Percentiles rank a stretch among this genome's conserved stretches.
Conservation (phyloP, 2,329 filamentous ascomycete species). For the Raffaelea albimanens region DNA sequence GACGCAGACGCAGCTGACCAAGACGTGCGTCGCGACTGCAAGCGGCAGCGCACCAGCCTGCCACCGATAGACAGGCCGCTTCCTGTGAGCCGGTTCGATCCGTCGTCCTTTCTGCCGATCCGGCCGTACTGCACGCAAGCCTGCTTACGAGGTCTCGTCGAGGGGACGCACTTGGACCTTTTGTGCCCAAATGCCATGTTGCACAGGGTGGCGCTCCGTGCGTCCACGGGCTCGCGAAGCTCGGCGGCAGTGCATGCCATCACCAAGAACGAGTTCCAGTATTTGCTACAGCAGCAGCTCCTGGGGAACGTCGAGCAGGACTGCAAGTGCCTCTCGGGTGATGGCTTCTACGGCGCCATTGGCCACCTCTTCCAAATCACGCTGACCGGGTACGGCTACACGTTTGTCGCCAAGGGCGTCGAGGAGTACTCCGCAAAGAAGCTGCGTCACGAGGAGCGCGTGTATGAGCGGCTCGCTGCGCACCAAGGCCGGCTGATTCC, state of each 20-base stretch:
- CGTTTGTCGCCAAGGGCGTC: constrained; percentile 3
- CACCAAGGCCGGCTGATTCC: constrained; percentile 1
- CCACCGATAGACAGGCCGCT: not conserved
- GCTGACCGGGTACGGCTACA: too few species aligned
- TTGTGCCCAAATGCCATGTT: not conserved
- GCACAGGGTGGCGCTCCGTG: not conserved
- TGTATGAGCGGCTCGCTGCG: not conserved
- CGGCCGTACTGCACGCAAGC: constrained; percentile 3
- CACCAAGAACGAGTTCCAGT: not conserved
- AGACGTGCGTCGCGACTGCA: not conserved
- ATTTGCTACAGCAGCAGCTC: constrained; percentile 1
- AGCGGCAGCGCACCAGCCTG: too few species aligned
- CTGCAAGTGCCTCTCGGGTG: not conserved
- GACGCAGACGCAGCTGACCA: not conserved
- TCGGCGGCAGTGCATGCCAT: not conserved
- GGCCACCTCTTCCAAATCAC: constrained; percentile 1
- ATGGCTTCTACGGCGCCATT: not conserved
- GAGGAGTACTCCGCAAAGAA: not conserved
- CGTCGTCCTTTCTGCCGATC: not conserved
- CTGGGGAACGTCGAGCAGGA: not conserved
- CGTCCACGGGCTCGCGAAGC: not conserved
- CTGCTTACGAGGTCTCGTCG: constrained; percentile 1
- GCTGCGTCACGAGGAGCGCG: not conserved
- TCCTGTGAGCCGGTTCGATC: not conserved
- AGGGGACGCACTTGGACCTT: not conserved